Percentiles rank a stretch among this genome's conserved stretches.
These are phyloP conservation scores for Pezicula radicicola DNA, from an alignment of 2,329 filamentous ascomycete species.

Conservation along the genomic window DNA sequence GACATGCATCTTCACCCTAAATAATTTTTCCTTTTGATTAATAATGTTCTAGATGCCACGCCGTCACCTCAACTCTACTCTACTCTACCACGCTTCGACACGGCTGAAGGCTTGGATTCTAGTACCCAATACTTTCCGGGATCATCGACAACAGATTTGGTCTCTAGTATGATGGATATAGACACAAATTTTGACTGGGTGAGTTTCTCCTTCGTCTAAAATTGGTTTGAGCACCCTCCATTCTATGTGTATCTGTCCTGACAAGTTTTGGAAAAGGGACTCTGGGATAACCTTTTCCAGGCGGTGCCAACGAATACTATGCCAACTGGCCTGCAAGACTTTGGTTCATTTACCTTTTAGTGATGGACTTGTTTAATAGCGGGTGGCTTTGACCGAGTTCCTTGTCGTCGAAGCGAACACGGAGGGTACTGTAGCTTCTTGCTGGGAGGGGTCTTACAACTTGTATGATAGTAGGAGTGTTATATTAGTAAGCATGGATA, in stretches of 20 bases:
- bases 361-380: too few relatives aligned
- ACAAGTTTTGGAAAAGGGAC: slow-evolving; percentile 4
- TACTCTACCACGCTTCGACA: neutral
- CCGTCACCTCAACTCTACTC: too few relatives aligned
- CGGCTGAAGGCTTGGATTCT: neutral
- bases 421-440: too few relatives aligned
- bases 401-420: too few relatives aligned
- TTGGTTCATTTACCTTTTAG: neutral
- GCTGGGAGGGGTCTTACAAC: too few relatives aligned
- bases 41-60: too few relatives aligned
- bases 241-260: neutral
- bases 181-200: slow-evolving; percentile 12
- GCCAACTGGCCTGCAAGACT: too few relatives aligned
- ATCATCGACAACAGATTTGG: slow-evolving; percentile 3
- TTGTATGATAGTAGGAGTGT: too few relatives aligned
- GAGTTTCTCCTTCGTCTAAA: slow-evolving; percentile 3
- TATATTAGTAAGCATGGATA: too few relatives aligned
- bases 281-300: slow-evolving; percentile 11
- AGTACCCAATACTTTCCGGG: slow-evolving; percentile 1
- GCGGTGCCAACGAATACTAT: neutral
- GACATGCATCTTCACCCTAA: neutral
- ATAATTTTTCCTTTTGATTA: too few relatives aligned
- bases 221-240: too few relatives aligned
- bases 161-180: slow-evolving; percentile 5
- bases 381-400: too few relatives aligned